phyloP scores from a whole-genome alignment of 495 filamentous ascomycete species.

The Aspergillus bridgeri region DNA sequence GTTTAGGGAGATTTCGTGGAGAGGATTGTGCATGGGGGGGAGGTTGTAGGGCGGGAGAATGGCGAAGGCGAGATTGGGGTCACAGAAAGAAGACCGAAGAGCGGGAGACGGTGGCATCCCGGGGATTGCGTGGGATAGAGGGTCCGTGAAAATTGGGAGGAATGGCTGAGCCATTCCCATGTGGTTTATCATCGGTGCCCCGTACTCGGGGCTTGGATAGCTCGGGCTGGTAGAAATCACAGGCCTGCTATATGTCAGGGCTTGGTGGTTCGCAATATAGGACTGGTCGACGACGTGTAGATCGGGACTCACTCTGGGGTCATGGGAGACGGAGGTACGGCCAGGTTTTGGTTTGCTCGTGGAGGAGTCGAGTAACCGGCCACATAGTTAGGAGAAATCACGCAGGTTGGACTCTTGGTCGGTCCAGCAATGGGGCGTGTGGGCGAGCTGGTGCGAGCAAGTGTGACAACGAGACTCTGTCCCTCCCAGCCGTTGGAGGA shows the following conservation, averaged over 20 bases:
- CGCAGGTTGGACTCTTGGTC: slow-evolving; percentile 37
- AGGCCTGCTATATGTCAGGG: slow-evolving; percentile 22
- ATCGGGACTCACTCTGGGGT: slow-evolving; percentile 33
- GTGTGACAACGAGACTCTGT: slow-evolving; percentile 42
- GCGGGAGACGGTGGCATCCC: slow-evolving; percentile 32
- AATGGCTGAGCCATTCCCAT: slow-evolving; percentile 21
- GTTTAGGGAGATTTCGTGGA: slow-evolving; percentile 13
- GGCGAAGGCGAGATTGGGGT: slow-evolving; percentile 25
- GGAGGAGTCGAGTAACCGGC: slow-evolving; percentile 40
- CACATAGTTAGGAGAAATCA: slow-evolving; percentile 25
- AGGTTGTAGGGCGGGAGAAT: slow-evolving; percentile 32
- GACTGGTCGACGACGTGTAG: neutral
- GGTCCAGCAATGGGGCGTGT: slow-evolving; percentile 45
- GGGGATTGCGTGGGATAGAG: slow-evolving; percentile 23
- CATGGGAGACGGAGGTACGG: slow-evolving; percentile 37
- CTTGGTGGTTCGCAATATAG: neutral
- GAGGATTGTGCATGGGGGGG: slow-evolving; percentile 23
- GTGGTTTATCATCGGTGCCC: slow-evolving; percentile 21
- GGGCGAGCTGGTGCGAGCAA: slow-evolving; percentile 42
- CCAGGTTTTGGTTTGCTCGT: slow-evolving; percentile 24
- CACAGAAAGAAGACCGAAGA: slow-evolving; percentile 29
- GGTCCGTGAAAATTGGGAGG: slow-evolving; percentile 34
- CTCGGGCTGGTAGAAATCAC: slow-evolving; percentile 24
- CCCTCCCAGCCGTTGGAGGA: slow-evolving; percentile 47
- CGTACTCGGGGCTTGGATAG: slow-evolving; percentile 31